Base-by-base conservation (phyloP, 2,329 filamentous ascomycete species). In the Myotisia sp. region DNA sequence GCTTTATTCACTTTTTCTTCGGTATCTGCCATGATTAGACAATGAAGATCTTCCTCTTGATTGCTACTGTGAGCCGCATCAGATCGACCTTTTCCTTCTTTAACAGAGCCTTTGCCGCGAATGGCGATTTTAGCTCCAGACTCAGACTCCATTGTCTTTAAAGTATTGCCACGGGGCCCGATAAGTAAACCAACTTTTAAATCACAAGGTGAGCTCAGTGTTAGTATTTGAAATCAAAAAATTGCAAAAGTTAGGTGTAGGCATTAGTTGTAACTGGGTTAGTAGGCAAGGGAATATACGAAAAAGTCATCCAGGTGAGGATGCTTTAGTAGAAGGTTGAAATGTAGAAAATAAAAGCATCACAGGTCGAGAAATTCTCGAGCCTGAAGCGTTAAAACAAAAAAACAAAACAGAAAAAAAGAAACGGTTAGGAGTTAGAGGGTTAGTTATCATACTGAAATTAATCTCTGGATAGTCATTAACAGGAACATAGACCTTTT, bases 401-500 rank as follows among this genome's bases (percentile, higher is more conserved):
- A 45, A 56, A 13, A 36, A 38, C 26, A 38, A 47, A 42, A 41
- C 47, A 56, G 46, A 51, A 57, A 63, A 59, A 47, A 51, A 46
- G 52, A 51, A 49, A 55, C 53, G 55, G 62, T 80, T 78, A 80
- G 76, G 72, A 70, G 76, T 81, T 79, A 77, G 76, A 85, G 84
- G 85, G 84, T 93, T 93, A 93, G 86, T 79, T 86, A 90, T 87
- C 87, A 87, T 94, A 98, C 90, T 98, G 84, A 98, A 98, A 79
- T 98, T 98, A 78, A 98, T 95, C 65, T 98, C 90, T 71, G 90
- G 90, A 63, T 98, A 98, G 65, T 98, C 90, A 75, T 98, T 98
- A 68, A 98, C 90, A 60, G 90, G 90, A 62, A 98, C 90, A 61
- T 98, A 98, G 80, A 98, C 92, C 72, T 98, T 98, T 72, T 98